Conservation (phyloP, 257 asterid species). For the Nicotiana undulata region DNA sequence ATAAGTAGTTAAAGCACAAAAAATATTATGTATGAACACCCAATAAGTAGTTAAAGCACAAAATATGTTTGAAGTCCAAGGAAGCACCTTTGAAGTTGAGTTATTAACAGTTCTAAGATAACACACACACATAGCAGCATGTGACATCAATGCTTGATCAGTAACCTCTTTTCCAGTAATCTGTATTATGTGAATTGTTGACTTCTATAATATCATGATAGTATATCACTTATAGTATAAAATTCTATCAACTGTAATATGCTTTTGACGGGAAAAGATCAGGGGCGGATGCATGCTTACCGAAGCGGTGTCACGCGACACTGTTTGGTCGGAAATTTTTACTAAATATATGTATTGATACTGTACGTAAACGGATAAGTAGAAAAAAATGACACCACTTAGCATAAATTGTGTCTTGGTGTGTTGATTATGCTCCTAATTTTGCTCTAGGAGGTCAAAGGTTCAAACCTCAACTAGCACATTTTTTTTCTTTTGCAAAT, state of each 20-base stretch:
- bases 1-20: background rate
- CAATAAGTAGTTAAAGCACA: background rate
- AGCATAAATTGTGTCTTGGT: no score
- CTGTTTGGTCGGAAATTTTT: no score
- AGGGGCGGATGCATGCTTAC: no score
- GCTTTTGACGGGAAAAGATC: background rate
- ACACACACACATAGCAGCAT: background rate
- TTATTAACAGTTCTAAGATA: background rate
- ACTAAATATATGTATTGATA: no score
- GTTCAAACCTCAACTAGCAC: no score
- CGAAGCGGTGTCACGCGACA: no score
- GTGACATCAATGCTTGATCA: background rate
- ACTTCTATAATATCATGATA: background rate
- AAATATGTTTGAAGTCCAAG: background rate
- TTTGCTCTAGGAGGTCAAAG: no score
- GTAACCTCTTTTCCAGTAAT: background rate
- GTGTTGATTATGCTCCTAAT: no score
- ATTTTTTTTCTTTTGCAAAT: no score
- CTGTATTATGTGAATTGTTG: background rate
- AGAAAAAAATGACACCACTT: no score
- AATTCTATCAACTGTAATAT: background rate
- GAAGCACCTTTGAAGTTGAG: background rate
- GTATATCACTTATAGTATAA: background rate
- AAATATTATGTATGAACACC: background rate
- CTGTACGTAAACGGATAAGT: no score